Base-by-base conservation (phyloP, 495 filamentous ascomycete species). In the Penicillium odoratum region DNA sequence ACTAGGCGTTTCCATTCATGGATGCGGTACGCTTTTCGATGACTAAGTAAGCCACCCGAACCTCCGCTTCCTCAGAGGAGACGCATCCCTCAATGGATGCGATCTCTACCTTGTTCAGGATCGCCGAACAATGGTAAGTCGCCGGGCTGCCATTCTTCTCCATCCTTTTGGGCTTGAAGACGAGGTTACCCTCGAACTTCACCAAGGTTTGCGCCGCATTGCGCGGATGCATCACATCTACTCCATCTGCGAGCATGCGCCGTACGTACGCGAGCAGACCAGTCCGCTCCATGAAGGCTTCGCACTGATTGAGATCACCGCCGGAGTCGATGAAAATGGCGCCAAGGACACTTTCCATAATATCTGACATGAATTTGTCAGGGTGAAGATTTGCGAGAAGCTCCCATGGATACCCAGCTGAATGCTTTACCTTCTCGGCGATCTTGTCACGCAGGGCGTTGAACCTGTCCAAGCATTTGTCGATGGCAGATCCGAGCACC, bases 361-460 rank as follows among this genome's bases (percentile, higher is more conserved):
- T 75, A 65, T 98, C 93, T 0, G 89, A 94, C 72, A 90, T 86
- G 78, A 90, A 90, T 61, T 97, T 98, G 26, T 84, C 85, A 1
- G 88, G 78, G 31, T 83, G 76, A 1, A 96, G 78, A 0, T 79
- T 74, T 0, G 83, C 72, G 18, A 98, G 84, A 0, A 79, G 64
- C 2, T 81, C 75, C 93, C 93, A 98, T 0, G 93, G 94, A 62
- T 92, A 92, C 25, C 72, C 64, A 0, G 43, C 33, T 15, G 76
- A 82, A 29, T 69, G 48, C 0, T 71, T 29, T 3, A 95, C 70
- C 0, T 76, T 82, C 0, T 71, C 48, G 0, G 67, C 43, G 46
- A 97, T 84, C 0, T 61, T 56, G 0, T 70, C 69, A 26, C 85
- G 75, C 48, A 86, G 68, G 3, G 42, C 36, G 0, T 64, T 40